Percentiles rank a stretch among this genome's conserved stretches.
phyloP scores from a whole-genome alignment of 305 asterid genomes.

The Fraxinus velutina region DNA sequence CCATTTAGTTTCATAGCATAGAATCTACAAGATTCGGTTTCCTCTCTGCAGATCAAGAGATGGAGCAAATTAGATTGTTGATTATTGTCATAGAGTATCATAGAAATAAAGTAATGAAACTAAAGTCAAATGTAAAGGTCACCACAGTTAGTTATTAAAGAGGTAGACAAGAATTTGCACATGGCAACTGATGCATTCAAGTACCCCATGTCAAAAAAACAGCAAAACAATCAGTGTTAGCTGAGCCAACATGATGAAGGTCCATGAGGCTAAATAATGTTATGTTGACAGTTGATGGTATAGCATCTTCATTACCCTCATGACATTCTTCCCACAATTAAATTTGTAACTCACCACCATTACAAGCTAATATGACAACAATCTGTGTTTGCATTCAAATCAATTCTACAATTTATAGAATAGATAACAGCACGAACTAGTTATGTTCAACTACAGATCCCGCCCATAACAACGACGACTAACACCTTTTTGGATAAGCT shows the following conservation, averaged over 20 bases:
- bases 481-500: not conserved
- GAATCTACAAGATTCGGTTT: constrained; percentile 28
- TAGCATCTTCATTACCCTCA: not conserved
- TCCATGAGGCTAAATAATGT: not conserved
- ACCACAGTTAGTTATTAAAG: not conserved
- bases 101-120: not conserved
- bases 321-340: constrained; percentile 8
- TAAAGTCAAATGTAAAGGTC: not conserved
- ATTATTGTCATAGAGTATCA: constrained; percentile 5
- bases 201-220: not conserved
- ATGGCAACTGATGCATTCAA: not conserved
- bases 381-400: constrained; percentile 11
- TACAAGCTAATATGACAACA: not conserved
- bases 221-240: not conserved
- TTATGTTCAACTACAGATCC: constrained; percentile 14
- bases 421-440: not conserved
- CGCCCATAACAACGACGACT: not conserved
- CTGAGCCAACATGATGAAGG: not conserved
- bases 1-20: constrained; percentile 67
- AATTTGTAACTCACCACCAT: not conserved
- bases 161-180: not conserved
- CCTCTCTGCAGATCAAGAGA: constrained; percentile 35
- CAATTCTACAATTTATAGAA: constrained; percentile 9
- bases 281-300: not conserved
- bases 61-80: not conserved